A percentile compares a stretch with the other conserved stretches of the same genome.
These are phyloP conservation scores for Zygotorulaspora sp. DNA, from an alignment of 805 yeast species.

Conservation along the genomic window DNA sequence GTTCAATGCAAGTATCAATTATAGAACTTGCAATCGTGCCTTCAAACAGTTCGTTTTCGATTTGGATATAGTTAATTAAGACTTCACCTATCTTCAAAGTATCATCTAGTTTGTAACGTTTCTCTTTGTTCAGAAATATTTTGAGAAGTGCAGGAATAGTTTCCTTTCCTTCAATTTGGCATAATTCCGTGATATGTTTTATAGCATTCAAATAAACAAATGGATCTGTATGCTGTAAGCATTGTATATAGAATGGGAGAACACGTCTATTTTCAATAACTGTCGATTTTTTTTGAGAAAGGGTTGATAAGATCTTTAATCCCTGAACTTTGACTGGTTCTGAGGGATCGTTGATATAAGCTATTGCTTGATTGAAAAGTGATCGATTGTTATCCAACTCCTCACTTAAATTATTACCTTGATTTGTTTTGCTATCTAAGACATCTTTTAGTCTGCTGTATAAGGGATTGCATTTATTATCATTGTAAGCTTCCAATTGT, in stretches of 20 bases:
- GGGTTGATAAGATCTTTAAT: conserved; percentile 53
- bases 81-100: conserved; percentile 83
- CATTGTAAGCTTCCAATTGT: conserved; percentile 14
- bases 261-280: conserved; percentile 52
- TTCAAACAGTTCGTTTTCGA: conserved; percentile 44
- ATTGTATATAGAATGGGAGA: conserved; percentile 55
- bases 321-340: conserved; percentile 90
- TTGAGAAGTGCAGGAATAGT: conserved; percentile 39
- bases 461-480: not conserved
- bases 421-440: not conserved
- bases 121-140: conserved; percentile 37
- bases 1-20: conserved; percentile 40
- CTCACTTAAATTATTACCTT: not conserved
- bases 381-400: conserved; percentile 30
- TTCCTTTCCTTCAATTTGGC: conserved; percentile 41
- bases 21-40: conserved; percentile 44
- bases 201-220: conserved; percentile 81
- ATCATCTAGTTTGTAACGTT: conserved; percentile 49
- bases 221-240: conserved; percentile 76
- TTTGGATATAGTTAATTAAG: conserved; percentile 52
- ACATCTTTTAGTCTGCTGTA: not conserved
- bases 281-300: conserved; percentile 47
- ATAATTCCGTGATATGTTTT: conserved; percentile 63
- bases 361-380: conserved; percentile 54
- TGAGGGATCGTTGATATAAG: conserved; percentile 66